Conservation (phyloP, 176 grass and related monocot species). For the Pontederia crassipes region DNA sequence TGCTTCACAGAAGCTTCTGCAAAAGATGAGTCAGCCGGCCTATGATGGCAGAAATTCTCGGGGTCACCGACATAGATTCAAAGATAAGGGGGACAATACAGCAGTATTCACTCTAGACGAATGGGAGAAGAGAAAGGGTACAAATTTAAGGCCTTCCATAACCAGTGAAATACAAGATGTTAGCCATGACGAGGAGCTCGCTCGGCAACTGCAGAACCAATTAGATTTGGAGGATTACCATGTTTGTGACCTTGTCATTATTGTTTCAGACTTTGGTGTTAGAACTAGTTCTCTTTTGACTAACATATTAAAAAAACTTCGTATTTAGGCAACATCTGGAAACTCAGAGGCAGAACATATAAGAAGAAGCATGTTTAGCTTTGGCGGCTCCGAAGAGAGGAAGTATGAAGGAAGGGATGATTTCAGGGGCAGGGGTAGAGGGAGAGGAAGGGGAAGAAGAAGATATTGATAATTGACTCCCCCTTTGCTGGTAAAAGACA, state of each 20-base stretch:
- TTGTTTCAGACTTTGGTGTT: constrained; percentile 1
- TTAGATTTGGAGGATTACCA: constrained; percentile 64
- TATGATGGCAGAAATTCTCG: constrained; percentile 31
- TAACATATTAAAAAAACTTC: not conserved
- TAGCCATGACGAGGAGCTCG: constrained; percentile 67
- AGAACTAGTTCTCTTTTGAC: not conserved
- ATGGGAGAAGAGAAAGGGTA: constrained; percentile 75
- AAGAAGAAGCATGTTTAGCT: constrained; percentile 82
- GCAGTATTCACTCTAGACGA: constrained; percentile 83
- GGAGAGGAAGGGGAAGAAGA: constrained; percentile 36
- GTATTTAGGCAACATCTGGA: constrained; percentile 25
- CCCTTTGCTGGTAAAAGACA: not conserved
- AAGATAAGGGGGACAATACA: constrained; percentile 53
- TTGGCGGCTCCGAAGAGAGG: constrained; percentile 40
- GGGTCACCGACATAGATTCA: constrained; percentile 49
- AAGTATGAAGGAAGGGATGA: constrained; percentile 29
- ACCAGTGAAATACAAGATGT: constrained; percentile 40
- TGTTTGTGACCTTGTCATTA: constrained; percentile 20
- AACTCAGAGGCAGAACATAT: constrained; percentile 53
- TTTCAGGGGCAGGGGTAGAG: constrained; percentile 41
- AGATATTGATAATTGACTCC: constrained; percentile 21
- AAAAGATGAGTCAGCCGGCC: constrained; percentile 56
- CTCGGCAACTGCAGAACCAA: constrained; percentile 63
- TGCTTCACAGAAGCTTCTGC: constrained; percentile 78
- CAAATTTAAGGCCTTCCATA: constrained; percentile 7